These are phyloP conservation scores for Vaucheria bursata DNA, from an alignment of 352 stramenopile genomes.

Conservation along the genomic window DNA sequence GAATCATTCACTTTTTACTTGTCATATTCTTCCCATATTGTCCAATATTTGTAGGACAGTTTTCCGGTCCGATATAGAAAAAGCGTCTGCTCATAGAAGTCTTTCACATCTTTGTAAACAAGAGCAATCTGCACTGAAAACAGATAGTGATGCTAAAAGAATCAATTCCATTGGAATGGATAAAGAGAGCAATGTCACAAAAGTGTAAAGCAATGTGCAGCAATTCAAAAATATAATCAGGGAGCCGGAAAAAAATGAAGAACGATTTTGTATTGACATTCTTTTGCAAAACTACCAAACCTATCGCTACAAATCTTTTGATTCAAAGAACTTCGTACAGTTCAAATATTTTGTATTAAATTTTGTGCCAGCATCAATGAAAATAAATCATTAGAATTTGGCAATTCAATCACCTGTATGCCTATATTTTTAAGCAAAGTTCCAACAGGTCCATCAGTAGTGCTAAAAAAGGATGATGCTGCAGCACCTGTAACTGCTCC, in stretches of 20 bases:
- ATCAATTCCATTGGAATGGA: neutral
- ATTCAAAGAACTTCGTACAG: neutral
- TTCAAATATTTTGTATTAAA: neutral
- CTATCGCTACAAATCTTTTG: neutral
- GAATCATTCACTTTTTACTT: too few species aligned
- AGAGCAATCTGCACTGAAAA: conserved; percentile 15
- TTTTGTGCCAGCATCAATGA: neutral
- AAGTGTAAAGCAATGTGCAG: neutral
- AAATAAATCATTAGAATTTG: neutral
- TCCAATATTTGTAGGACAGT: conserved; percentile 1
- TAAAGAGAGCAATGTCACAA: conserved; percentile 6
- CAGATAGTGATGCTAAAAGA: neutral
- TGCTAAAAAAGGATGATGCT: conserved; percentile 13
- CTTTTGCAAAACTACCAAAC: neutral
- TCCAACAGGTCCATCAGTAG: conserved; percentile 6
- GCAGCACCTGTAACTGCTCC: conserved; percentile 21
- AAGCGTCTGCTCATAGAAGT: conserved; percentile 45
- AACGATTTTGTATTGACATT: neutral
- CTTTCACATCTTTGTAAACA: conserved; percentile 34
- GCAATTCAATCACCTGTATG: conserved; percentile 17
- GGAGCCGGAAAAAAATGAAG: neutral
- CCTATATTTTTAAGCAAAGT: conserved; percentile 14
- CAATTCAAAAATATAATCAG: neutral
- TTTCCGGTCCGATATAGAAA: conserved; percentile 46
- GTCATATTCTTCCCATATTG: conserved; percentile 6